phyloP scores from a whole-genome alignment of 176 grass and related monocot species.

The Oryza meridionalis region DNA sequence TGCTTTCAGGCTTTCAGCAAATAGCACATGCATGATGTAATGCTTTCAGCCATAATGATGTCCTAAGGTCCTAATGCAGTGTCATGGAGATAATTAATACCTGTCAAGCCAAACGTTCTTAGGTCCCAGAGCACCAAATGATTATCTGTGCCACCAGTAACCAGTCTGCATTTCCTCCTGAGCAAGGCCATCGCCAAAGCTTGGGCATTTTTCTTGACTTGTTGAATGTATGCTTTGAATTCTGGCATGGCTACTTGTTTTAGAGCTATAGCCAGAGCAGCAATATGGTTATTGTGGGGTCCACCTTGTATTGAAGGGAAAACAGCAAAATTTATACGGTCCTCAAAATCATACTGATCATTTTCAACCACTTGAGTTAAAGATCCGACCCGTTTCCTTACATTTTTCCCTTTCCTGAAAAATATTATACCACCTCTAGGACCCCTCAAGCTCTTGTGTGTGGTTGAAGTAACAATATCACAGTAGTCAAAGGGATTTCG shows the following conservation, averaged over 20 bases:
- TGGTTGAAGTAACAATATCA: conserved; percentile 95
- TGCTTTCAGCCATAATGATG: not conserved
- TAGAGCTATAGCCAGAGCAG: conserved; percentile 87
- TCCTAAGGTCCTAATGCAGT: not conserved
- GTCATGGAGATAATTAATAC: conserved; percentile 47
- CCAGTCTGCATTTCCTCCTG: conserved; percentile 92
- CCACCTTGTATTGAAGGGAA: conserved; percentile 97
- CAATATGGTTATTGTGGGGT: conserved; percentile 98
- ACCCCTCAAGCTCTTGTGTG: conserved; percentile 92
- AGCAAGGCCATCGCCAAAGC: conserved; percentile 79
- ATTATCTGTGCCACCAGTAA: conserved; percentile 97
- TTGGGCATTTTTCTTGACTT: conserved; percentile 97
- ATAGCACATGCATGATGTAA: not conserved
- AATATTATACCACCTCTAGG: conserved; percentile 97
- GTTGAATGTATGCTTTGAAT: conserved; percentile 94
- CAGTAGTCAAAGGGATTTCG: conserved; percentile 90
- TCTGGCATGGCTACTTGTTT: conserved; percentile 89
- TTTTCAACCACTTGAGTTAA: conserved; percentile 60
- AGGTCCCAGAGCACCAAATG: conserved; percentile 98
- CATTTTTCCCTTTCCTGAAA: conserved; percentile 82
- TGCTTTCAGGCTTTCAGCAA: not conserved
- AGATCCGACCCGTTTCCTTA: conserved; percentile 38
- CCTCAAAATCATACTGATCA: conserved; percentile 77
- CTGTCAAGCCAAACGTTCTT: conserved; percentile 93
- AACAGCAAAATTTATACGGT: conserved; percentile 91